Base-by-base conservation (phyloP, 352 stramenopile genomes). In the Phytopythium kandeliae region DNA sequence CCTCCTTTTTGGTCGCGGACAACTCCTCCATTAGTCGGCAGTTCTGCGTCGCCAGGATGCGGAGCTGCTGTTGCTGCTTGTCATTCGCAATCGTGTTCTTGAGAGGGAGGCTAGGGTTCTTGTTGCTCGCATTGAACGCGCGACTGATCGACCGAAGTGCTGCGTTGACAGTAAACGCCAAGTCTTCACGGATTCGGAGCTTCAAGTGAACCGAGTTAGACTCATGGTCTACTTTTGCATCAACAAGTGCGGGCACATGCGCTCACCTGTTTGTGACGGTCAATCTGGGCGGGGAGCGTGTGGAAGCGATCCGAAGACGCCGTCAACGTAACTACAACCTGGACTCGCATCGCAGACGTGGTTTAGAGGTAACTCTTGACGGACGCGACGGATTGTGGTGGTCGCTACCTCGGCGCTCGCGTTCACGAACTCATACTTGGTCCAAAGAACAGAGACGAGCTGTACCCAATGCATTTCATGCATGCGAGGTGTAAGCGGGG, bases 151-250 rank as follows among this genome's bases (percentile, higher is more conserved):
- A 92, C 48, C 83, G 83, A 30, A 92, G 70, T 11, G 77, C 78
- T 8, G 82, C 82, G 48, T 91, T 90, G 17, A 89, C 78, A 35
- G 76, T 89, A 59, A 86, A 89, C 22, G 69, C 64, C 26, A 92
- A 63, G 47, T 92, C 74, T 16, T 88, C 74, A 12, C 82, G 78
- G 47, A 90, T 78, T 15, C 82, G 77, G 11, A 85, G 62, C 71
- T 89, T 56, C 22, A 52, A 31, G n/a, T 12, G 35, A 21, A 41
- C 24, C 26, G 10, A 55, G 28, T 48, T 16, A 56, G 28, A 37
- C 35, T 45, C 16, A 10, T 5, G 31, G 42, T 25, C 17, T 2
- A 13, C 24, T 40, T n/a, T 28, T 26, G 7, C 21, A 13, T n/a
- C 9, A 21, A 28, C 38, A 17, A 7, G 10, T 5, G 12, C 0